phyloP scores from a whole-genome alignment of 169 alveolate species.

The Eimeria praecox region DNA sequence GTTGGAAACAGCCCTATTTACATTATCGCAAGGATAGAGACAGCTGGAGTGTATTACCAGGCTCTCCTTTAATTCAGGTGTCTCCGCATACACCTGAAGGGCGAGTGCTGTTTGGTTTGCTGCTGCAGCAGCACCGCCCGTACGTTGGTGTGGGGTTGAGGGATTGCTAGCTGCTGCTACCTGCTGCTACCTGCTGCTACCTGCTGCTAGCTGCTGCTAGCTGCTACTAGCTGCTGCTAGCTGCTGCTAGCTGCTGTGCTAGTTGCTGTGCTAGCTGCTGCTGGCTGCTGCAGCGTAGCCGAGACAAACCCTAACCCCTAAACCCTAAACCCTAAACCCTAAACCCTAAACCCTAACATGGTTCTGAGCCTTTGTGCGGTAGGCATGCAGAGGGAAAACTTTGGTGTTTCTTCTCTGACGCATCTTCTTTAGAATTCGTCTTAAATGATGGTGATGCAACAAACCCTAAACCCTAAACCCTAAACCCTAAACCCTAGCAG shows the following conservation, averaged over 20 bases:
- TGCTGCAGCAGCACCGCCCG: conserved; percentile 29
- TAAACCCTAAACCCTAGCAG: conserved; percentile 11
- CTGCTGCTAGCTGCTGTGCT: conserved; percentile 19
- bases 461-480: conserved; percentile 48
- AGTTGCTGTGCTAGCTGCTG: no score
- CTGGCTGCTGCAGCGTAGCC: neutral
- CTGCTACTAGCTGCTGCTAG: conserved; percentile 39
- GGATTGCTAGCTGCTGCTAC: neutral
- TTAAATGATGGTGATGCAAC: neutral
- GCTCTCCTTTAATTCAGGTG: neutral
- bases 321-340: conserved; percentile 17
- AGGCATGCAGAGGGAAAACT: conserved; percentile 7
- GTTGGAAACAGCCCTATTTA: conserved; percentile 16
- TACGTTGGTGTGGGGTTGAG: no score
- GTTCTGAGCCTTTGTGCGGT: neutral
- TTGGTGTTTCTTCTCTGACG: neutral
- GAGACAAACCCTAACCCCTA: neutral
- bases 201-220: conserved; percentile 41
- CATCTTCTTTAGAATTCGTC: neutral
- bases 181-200: conserved; percentile 24
- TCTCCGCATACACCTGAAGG: neutral
- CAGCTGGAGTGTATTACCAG: neutral
- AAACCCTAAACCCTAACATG: neutral
- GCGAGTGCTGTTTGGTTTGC: neutral
- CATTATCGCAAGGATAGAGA: conserved; percentile 20